Conservation (phyloP, 768 basidiomycete species). For the Galerina sulciceps region DNA sequence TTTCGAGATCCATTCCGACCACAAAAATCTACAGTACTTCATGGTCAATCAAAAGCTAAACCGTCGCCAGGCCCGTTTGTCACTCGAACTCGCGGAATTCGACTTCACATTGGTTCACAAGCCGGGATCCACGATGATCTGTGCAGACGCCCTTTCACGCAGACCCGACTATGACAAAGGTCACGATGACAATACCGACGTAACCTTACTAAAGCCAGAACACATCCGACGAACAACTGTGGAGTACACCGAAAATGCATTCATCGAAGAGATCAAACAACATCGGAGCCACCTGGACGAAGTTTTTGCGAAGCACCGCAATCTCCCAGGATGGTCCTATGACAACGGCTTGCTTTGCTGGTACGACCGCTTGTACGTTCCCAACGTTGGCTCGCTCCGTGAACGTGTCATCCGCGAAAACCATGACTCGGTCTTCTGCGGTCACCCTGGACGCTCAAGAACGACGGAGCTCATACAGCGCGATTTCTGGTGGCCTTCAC, state of each 20-base stretch:
- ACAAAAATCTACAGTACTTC: conserved; percentile 6
- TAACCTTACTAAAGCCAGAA: conserved; percentile 14
- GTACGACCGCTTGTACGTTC: conserved; percentile 15
- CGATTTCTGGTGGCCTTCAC: conserved; percentile 27
- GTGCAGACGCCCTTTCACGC: conserved; percentile 28
- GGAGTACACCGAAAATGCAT: not conserved
- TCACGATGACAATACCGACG: conserved; percentile 17
- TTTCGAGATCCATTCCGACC: conserved; percentile 17
- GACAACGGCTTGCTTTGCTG: not conserved
- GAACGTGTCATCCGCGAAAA: conserved; percentile 1
- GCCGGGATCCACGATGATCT: conserved; percentile 31
- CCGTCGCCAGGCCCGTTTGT: conserved; percentile 46
- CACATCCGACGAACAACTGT: not conserved
- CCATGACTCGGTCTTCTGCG: conserved; percentile 21
- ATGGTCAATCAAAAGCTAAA: conserved; percentile 30
- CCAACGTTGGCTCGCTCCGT: conserved; percentile 8
- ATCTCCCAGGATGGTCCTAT: conserved; percentile 5
- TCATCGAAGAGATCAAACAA: conserved; percentile 1
- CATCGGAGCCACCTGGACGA: not conserved
- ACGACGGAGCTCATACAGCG: conserved; percentile 30
- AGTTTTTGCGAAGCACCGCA: not conserved
- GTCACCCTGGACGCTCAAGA: conserved; percentile 37
- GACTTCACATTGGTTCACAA: conserved; percentile 34
- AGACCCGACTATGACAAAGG: conserved; percentile 22
- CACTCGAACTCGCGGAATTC: conserved; percentile 34